Evolutionary conservation across 2,329 filamentous ascomycete genomes (phyloP), one percentile per base, ranked within the genome.

Genomic region (Fusarium pseudocircinatum): DNA sequence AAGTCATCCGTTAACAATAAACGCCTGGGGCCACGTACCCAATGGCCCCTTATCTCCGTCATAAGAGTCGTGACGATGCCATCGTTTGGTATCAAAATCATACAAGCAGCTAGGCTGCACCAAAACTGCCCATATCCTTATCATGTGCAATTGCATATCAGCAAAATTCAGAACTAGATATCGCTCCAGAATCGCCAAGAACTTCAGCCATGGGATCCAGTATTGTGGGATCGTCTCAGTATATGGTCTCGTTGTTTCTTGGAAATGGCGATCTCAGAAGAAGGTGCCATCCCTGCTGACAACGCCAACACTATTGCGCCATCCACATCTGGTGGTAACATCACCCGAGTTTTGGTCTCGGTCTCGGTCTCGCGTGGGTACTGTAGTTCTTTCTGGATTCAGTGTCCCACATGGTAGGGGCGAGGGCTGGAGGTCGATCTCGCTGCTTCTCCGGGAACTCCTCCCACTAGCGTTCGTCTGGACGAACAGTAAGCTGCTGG

Each of bases 401-500:
- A 81, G 73, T 83, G 88, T 77, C 61, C 76, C 64, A 69, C 79
- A 74, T 70, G 78, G 76, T 67, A 82, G 77, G 56, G 82, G 78
- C 75, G 83, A 76, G 71, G 80, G 76, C 67, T 84, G 82, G 69
- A 75, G 37, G 56, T 87, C 85, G 66, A 82, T 75, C 67, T 88
- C 86, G 76, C 81, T 84, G 78, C 85, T 87, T 62, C 83, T 82
- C 60, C 84, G 81, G 78, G 84, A 87, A 81, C 86, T 88, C 70
- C 81, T 81, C 66, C 81, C 81, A 76, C 84, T 85, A 67, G 84
- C 83, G 78, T 90, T 90, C 68, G 87, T 87, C 82, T 90, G 88
- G 62, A 90, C 84, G 50, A 91, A 83, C 60, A 91, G 82, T 77
- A 90, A 81, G 79, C 87, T 90, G 78, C 87, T 90, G 58, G 88